Evolutionary conservation across 305 asterid genomes (phyloP).

Genomic region (Coffea humblotiana): DNA sequence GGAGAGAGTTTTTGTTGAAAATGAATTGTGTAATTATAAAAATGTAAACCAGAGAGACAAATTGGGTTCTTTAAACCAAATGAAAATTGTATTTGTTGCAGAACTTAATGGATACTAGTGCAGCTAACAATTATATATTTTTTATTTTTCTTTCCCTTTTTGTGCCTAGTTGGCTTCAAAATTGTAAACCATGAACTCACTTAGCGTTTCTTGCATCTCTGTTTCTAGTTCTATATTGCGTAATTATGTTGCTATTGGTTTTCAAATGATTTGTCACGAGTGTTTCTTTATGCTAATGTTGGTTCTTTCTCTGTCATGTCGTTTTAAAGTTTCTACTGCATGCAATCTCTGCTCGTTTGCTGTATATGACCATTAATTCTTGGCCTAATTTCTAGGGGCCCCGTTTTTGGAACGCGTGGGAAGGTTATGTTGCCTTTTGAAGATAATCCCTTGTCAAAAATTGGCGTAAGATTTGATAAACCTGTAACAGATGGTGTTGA

Average conservation of each 20-base stretch:
- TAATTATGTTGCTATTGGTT: not conserved
- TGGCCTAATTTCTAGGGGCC: slow-evolving; percentile 61
- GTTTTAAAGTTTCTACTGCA: not conserved
- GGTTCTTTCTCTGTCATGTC: not conserved
- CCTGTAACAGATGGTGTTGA: slow-evolving; percentile 78
- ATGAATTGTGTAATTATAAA: not conserved
- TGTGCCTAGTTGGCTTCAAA: not conserved
- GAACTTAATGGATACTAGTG: not conserved
- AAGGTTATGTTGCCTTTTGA: slow-evolving; percentile 71
- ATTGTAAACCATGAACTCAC: not conserved
- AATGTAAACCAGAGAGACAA: not conserved
- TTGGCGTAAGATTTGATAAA: slow-evolving; percentile 80
- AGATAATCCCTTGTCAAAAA: slow-evolving; percentile 69
- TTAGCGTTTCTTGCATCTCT: not conserved
- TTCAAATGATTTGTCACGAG: not conserved
- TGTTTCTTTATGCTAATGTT: not conserved
- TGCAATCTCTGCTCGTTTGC: not conserved
- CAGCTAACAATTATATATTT: not conserved
- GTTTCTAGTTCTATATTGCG: not conserved
- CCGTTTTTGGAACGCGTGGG: slow-evolving; percentile 75
- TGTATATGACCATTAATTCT: slow-evolving; percentile 12
- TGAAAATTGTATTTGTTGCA: not conserved
- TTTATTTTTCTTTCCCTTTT: not conserved
- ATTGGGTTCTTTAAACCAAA: not conserved
- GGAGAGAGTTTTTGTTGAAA: not conserved